These are phyloP conservation scores for Entomortierella lignicola DNA, from an alignment of 192 early-diverging fungal genomes.

Conservation along the genomic window DNA sequence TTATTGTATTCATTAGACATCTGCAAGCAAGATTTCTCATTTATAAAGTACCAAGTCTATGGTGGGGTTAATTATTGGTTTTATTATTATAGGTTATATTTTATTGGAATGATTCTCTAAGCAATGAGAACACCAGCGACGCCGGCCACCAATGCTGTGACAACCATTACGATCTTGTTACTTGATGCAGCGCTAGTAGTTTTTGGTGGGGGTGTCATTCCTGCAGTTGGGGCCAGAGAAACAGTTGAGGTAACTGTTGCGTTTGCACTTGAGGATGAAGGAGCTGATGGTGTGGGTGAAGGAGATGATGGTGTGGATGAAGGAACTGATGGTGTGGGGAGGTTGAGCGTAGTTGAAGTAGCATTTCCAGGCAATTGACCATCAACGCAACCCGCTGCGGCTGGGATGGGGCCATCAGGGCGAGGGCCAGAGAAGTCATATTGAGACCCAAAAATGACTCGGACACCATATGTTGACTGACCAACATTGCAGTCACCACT, in stretches of 20 bases:
- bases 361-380: slow-evolving; percentile 4
- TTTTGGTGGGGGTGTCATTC: not conserved
- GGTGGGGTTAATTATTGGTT: not conserved
- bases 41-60: not conserved
- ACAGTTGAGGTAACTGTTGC: not conserved
- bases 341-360: not conserved
- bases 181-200: slow-evolving; percentile 5
- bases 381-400: slow-evolving; percentile 18
- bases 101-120: not conserved
- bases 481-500: slow-evolving; percentile 26
- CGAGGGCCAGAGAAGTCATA: slow-evolving; percentile 40
- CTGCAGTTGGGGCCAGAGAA: no score
- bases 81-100: not conserved
- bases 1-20: no score
- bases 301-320: not conserved
- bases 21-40: not conserved
- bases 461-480: slow-evolving; percentile 21
- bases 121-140: slow-evolving; percentile 18
- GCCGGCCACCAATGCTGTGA: slow-evolving; percentile 21
- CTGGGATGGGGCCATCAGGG: slow-evolving; percentile 36
- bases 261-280: not conserved
- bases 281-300: not conserved
- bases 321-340: not conserved
- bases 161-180: slow-evolving; percentile 3
- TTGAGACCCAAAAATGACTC: slow-evolving; percentile 31